Evolutionary conservation across 306 rosid species (phyloP), one percentile per base, ranked within the genome.

Genomic region (Corylus americana): DNA sequence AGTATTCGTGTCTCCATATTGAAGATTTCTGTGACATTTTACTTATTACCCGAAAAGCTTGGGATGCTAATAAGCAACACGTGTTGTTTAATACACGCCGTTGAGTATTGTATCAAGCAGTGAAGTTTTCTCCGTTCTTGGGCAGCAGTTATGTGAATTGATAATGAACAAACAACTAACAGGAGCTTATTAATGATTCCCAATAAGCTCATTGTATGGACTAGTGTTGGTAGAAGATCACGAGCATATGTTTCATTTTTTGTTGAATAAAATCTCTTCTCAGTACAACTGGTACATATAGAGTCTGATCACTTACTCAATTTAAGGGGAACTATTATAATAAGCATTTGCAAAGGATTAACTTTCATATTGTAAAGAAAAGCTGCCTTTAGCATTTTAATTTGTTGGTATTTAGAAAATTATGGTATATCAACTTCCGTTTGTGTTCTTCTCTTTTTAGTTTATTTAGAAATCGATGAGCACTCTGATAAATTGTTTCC

Each of bases 291-390:
- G 61, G 66, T 27, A 22, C 27, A 42, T 35, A 69, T 84, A 20
- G 77, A 76, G 29, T 74, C 75, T 83, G 71, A 55, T 70, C 71
- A 25, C 77, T 44, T n/a, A 27, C 22, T 81, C 74, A 66, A 75
- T 61, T 50, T 49, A 78, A 74, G 62, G 55, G 55, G 55, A 74
- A 51, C 55, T 62, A 55, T 20, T 62, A 55, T 20, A 69, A 18
- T 75, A 25, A 59, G 75, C 51, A 69, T 69, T 69, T 5, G 51
- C 55, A 70, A 64, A 61, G 82, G 74, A 62, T 49, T 74, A 25
- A 51, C 55, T 77, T 72, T 50, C 66, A 62, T 74, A 74, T 81
- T 73, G 39, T 71, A 62, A 78, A 73, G 74, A 58, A 68, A 78
- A 75, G 39, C 45, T 22, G 11, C 54, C 29, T 77, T 55, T 12